These are phyloP conservation scores for Rhodotorula toruloides DNA, from an alignment of 768 basidiomycete genomes.

Conservation along the genomic window DNA sequence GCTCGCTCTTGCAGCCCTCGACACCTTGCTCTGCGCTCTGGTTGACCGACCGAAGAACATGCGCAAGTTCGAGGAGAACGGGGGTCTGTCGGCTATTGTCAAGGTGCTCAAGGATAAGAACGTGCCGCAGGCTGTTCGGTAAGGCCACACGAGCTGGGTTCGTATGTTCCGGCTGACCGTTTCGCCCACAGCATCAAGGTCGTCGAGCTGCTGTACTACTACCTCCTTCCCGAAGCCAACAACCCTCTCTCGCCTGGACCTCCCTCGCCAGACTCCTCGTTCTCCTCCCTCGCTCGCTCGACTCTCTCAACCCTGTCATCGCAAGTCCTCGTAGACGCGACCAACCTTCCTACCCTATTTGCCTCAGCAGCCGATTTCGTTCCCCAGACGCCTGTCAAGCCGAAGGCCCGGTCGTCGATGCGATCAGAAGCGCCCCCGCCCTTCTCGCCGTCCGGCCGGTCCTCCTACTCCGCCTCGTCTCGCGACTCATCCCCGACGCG, in stretches of 20 bases:
- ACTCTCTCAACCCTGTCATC: conserved; percentile 10
- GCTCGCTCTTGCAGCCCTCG: conserved; percentile 70
- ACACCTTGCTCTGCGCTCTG: conserved; percentile 79
- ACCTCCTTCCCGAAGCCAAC: conserved; percentile 75
- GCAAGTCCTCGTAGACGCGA: not conserved
- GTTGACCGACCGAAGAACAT: conserved; percentile 74
- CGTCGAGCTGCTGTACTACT: conserved; percentile 90
- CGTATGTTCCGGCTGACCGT: not conserved
- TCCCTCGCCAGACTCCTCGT: not conserved
- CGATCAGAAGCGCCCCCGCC: not conserved
- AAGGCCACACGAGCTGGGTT: too few relatives aligned
- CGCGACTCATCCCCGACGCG: conserved; percentile 21
- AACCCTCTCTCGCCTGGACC: not conserved
- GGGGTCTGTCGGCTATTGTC: conserved; percentile 76
- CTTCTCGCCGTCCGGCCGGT: not conserved
- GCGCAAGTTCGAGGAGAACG: conserved; percentile 68
- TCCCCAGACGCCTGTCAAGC: conserved; percentile 28
- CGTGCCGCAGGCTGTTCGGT: conserved; percentile 85
- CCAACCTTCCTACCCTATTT: conserved; percentile 7
- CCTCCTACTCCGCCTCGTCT: not conserved
- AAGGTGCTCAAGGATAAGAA: conserved; percentile 78
- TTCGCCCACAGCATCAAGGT: conserved; percentile 74
- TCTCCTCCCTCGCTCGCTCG: not conserved
- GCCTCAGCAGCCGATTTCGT: conserved; percentile 27
- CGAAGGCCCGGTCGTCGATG: not conserved